Evolutionary conservation across 2,329 filamentous ascomycete genomes (phyloP).

Genomic region (Penicillium sp.): DNA sequence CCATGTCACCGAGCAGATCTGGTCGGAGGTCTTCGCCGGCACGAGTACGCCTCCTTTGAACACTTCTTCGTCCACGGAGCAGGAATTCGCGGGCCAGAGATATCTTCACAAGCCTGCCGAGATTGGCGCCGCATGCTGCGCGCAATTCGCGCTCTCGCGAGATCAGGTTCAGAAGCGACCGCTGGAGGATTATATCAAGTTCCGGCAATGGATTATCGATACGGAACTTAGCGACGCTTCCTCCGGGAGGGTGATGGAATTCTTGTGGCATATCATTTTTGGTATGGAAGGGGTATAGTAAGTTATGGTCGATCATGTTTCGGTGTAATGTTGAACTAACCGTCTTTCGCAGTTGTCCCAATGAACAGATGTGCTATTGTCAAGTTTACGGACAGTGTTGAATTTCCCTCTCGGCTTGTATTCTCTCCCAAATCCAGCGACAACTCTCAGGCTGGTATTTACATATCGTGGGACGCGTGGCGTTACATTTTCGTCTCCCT

Average conservation of each 20-base stretch:
- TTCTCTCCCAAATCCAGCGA: conserved; percentile 3
- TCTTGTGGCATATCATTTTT: conserved; percentile 62
- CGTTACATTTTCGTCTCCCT: neutral
- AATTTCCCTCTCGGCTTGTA: conserved; percentile 8
- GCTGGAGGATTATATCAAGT: conserved; percentile 54
- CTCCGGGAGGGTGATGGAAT: conserved; percentile 62
- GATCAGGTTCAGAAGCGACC: conserved; percentile 52
- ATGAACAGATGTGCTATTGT: conserved; percentile 37
- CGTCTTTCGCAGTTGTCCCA: conserved; percentile 28
- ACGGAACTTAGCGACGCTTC: conserved; percentile 55
- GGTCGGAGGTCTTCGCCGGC: conserved; percentile 39
- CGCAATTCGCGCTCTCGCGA: conserved; percentile 62
- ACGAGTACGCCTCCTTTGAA: conserved; percentile 39
- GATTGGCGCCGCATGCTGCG: conserved; percentile 61
- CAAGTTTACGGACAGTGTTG: conserved; percentile 38
- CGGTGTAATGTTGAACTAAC: conserved; percentile 11
- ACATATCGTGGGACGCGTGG: neutral
- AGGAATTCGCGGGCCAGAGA: conserved; percentile 18
- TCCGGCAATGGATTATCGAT: conserved; percentile 59
- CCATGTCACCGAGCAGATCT: conserved; percentile 40
- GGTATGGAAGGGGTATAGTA: conserved; percentile 43
- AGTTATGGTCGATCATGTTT: conserved; percentile 12
- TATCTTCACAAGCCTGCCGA: conserved; percentile 46
- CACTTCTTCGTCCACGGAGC: conserved; percentile 15
- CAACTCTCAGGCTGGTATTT: neutral